Evolutionary conservation across 768 basidiomycete genomes (phyloP).

Genomic region (Tylopilus sp.): DNA sequence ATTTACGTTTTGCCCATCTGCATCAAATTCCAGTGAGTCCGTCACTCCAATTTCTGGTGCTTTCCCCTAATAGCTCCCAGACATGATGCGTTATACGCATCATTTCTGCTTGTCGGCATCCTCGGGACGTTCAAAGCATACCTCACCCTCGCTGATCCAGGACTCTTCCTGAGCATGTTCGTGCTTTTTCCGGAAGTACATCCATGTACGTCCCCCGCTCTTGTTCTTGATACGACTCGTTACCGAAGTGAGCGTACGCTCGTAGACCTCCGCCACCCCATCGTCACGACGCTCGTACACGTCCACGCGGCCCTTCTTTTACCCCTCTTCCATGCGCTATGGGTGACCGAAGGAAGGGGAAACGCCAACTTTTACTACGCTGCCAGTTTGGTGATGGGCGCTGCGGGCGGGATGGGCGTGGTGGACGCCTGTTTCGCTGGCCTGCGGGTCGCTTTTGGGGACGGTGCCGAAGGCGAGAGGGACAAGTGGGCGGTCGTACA

Average conservation of each 20-base stretch:
- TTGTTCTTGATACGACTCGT: neutral
- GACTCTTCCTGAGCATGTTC: slow-evolving; percentile 80
- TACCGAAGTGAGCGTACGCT: neutral
- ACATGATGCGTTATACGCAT: slow-evolving; percentile 80
- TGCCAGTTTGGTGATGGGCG: slow-evolving; percentile 87
- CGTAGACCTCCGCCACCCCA: slow-evolving; percentile 79
- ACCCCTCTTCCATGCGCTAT: slow-evolving; percentile 88
- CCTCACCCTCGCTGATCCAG: slow-evolving; percentile 85
- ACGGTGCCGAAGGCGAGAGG: slow-evolving; percentile 39
- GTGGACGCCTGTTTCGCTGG: slow-evolving; percentile 83
- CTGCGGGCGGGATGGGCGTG: slow-evolving; percentile 80
- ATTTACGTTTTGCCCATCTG: slow-evolving; percentile 84
- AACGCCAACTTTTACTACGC: slow-evolving; percentile 99
- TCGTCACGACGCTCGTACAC: slow-evolving; percentile 79
- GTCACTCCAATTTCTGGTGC: neutral
- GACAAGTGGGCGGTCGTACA: slow-evolving; percentile 30
- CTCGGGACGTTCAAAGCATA: slow-evolving; percentile 88
- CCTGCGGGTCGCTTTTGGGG: slow-evolving; percentile 69
- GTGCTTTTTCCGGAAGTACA: slow-evolving; percentile 80
- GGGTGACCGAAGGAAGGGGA: slow-evolving; percentile 88
- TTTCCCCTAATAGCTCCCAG: slow-evolving; percentile 34
- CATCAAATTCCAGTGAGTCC: slow-evolving; percentile 80
- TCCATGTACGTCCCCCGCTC: slow-evolving; percentile 56
- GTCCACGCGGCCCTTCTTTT: slow-evolving; percentile 81
- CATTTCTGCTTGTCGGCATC: slow-evolving; percentile 72